phyloP scores from a whole-genome alignment of 2,329 filamentous ascomycete genomes.

The Ascomycota sp. region DNA sequence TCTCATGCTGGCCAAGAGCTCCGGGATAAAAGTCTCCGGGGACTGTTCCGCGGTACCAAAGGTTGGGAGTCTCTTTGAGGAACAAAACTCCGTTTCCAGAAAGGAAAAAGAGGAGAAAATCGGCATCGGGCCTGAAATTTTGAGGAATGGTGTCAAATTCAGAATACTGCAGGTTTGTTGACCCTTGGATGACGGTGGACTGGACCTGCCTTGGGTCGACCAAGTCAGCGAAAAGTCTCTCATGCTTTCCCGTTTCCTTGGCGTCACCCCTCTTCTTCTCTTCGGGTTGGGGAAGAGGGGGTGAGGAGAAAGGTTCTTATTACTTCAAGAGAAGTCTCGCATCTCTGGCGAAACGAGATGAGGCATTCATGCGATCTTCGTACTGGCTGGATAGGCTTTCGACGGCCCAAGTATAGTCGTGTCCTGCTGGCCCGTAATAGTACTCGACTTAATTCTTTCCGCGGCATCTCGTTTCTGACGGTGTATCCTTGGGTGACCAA shows the following conservation, averaged over 20 bases:
- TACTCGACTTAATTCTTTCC: not conserved
- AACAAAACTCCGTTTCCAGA: not conserved
- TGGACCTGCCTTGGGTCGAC: not conserved
- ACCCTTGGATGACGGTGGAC: not conserved
- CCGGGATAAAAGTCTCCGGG: not conserved
- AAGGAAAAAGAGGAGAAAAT: not conserved
- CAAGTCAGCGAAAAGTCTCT: not conserved
- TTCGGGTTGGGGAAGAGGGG: too few species aligned
- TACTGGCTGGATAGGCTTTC: not conserved
- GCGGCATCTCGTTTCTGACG: too few species aligned
- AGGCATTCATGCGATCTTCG: too few species aligned
- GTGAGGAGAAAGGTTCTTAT: too few species aligned
- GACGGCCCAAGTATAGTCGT: not conserved
- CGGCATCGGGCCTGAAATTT: not conserved
- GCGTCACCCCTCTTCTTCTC: too few species aligned
- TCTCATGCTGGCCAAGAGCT: not conserved
- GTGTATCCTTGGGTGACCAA: not conserved
- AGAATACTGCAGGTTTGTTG: not conserved
- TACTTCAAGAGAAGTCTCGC: too few species aligned
- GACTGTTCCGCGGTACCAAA: not conserved
- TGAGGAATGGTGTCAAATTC: not conserved
- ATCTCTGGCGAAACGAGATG: too few species aligned
- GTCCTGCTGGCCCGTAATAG: not conserved
- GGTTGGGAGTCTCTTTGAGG: not conserved
- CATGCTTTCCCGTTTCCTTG: too few species aligned